These are phyloP conservation scores for Oryza longistaminata DNA, from an alignment of 176 grass and related monocot genomes.

Conservation along the genomic window DNA sequence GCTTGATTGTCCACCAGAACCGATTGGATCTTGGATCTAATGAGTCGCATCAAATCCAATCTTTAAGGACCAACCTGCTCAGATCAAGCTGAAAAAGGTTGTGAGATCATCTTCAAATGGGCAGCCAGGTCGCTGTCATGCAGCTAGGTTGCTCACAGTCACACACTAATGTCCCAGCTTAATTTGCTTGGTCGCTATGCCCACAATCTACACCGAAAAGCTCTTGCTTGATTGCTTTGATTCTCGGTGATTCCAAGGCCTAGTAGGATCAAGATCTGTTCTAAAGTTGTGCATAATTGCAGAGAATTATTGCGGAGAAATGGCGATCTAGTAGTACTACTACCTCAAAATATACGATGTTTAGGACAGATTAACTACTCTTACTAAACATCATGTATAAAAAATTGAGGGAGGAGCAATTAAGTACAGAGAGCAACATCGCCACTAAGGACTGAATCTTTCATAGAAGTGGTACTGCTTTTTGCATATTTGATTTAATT, in stretches of 20 bases:
- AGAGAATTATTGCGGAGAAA: constrained; percentile 9
- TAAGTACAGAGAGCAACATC: not conserved
- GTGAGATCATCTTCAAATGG: not conserved
- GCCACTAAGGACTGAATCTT: not conserved
- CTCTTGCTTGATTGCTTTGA: constrained; percentile 5
- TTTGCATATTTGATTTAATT: not conserved
- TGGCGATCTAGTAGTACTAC: not conserved
- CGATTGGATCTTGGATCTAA: constrained; percentile 37
- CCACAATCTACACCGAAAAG: constrained; percentile 6
- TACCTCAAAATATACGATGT: no score
- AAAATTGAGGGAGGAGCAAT: not conserved
- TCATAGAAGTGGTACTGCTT: not conserved
- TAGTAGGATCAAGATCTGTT: constrained; percentile 29
- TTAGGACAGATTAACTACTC: no score
- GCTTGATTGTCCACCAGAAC: not conserved
- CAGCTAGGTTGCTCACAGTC: not conserved
- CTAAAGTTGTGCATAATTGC: constrained; percentile 28
- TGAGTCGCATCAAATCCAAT: not conserved
- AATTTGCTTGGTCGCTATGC: not conserved
- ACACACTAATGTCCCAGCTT: not conserved
- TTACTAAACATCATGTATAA: no score
- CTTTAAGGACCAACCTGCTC: not conserved
- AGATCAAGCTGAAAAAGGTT: constrained; percentile 6
- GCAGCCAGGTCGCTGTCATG: not conserved
- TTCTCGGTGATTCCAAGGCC: not conserved